Conservation (phyloP, 768 basidiomycete genomes). For the Rhizopogon rudus region DNA sequence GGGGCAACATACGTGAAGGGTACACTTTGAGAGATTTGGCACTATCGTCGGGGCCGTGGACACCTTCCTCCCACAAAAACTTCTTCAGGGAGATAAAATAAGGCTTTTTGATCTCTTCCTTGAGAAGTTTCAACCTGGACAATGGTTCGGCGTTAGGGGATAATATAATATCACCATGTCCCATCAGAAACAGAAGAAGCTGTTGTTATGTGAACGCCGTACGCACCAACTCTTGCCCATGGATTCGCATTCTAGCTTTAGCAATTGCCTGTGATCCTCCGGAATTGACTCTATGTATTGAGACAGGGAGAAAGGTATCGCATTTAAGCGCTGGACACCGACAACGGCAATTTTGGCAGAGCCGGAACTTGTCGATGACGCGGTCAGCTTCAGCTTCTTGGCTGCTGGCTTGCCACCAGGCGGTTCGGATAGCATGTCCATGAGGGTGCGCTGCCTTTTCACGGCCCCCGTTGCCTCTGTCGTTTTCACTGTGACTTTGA, state of each 20-base stretch:
- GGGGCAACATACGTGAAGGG: conserved; percentile 54
- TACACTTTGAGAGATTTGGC: conserved; percentile 55
- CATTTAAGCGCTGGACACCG: conserved; percentile 41
- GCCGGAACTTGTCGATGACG: conserved; percentile 18
- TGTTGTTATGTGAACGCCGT: background rate
- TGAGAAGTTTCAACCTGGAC: conserved; percentile 66
- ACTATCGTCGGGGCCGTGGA: conserved; percentile 45
- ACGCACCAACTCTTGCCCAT: conserved; percentile 68
- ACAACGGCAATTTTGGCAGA: conserved; percentile 8
- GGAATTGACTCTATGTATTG: conserved; percentile 49
- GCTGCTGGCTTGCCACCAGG: conserved; percentile 24
- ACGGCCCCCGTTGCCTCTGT: conserved; percentile 16
- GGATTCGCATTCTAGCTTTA: conserved; percentile 66
- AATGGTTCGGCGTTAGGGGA: conserved; percentile 6
- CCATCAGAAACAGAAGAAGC: background rate
- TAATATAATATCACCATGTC: background rate
- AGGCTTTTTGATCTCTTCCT: conserved; percentile 69
- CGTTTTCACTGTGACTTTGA: conserved; percentile 10
- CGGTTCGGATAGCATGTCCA: conserved; percentile 53
- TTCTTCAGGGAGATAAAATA: conserved; percentile 73
- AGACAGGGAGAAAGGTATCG: conserved; percentile 62
- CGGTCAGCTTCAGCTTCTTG: conserved; percentile 44
- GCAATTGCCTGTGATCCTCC: conserved; percentile 51
- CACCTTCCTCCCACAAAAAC: conserved; percentile 64
- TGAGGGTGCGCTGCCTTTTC: conserved; percentile 60